Base-by-base conservation (phyloP, 192 early-diverging fungal genomes). In the Backusella parvicylindrica region DNA sequence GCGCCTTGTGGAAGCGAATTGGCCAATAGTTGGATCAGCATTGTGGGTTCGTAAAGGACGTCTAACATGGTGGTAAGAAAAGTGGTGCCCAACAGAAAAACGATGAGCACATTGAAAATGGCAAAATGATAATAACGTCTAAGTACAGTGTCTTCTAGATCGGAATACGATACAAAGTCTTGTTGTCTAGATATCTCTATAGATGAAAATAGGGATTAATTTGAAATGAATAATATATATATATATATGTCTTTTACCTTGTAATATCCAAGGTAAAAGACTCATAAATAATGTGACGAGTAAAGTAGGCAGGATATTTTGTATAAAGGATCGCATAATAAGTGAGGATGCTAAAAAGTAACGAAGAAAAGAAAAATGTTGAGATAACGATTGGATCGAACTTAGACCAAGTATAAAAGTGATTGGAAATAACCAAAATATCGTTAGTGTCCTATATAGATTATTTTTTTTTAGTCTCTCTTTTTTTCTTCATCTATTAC, bases 361-460 rank as follows among this genome's bases (percentile, higher is more conserved):
- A 6, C 68, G 53, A 32, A 90, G 37, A 49, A 90, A 88, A 28
- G 68, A 30, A 37, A 88, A 83, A 28, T 79, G 79, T 21, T 77
- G 72, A 3, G 84, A 87, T 15, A 91, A 64, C 2, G 85, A 82
- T 28, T 82, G 84, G 16, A 89, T 43, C 3, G 85, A 87, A 0
- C 87, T 88, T 66, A 91, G 69, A 12, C 84, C 83, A 21, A 91
- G 75, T 72, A 91, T 84, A 33, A 85, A 85, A 0, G 85, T 81
- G 8, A 89, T 89, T 1, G 89, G 89, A 43, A 89, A 87, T 30
- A 91, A 77, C 89, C 89, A 91, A 71, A 91, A 88, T 18, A 91
- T 81, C 16, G 84, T 91, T n/a, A 89, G 64, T 15, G 77, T 76
- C 88, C 88, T 89, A 76, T 15, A 65, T 31, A 11, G n/a, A 50